Evolutionary conservation across 2,329 filamentous ascomycete genomes (phyloP), one percentile per base, ranked within the genome.

Genomic region (Ophiosphaerella narmari): DNA sequence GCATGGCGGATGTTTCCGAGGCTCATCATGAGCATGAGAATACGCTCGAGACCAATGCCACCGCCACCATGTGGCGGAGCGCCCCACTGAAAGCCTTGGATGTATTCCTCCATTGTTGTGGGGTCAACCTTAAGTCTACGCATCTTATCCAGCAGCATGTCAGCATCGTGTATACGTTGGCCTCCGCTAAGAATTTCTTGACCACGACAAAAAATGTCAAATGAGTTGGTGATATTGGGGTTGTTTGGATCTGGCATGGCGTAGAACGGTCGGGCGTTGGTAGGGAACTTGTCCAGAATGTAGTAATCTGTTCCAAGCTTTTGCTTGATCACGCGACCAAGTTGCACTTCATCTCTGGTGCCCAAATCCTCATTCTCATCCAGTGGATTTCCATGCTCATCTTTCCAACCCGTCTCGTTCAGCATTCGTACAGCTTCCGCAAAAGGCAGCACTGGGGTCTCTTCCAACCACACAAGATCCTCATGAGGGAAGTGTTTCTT

Each of bases 151-250:
- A 87, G 82, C n/a, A 97, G 79, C 67, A 89, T 82, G 4, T 80
- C 76, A 0, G 89, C 82, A 54, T 94, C 86, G 70, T 97, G 89
- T 56, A 97, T 95, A 83, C 92, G 91, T 74, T 97, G 92, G 7
- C 92, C 92, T 62, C 92, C 92, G 1, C 90, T 93, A 39, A 93
- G 86, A 49, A 97, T 94, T 72, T 97, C 92, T 67, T 97, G 92
- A 0, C 92, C 92, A 26, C 92, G 88, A 37, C 96, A 82, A 76
- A 97, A 97, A 50, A 97, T 95, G 70, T 97, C 92, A 64, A 96
- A 97, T 0, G 92, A 96, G 70, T 96, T 96, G 43, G 92, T 97
- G 70, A 86, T 85, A 31, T 82, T 80, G 11, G 83, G 78, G 65
- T 95, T 84, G 13, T 86, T 79, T 1, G 87, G 82, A 55, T 96